phyloP scores from a whole-genome alignment of 208 protist genomes.

The Zelonia costaricensis region DNA sequence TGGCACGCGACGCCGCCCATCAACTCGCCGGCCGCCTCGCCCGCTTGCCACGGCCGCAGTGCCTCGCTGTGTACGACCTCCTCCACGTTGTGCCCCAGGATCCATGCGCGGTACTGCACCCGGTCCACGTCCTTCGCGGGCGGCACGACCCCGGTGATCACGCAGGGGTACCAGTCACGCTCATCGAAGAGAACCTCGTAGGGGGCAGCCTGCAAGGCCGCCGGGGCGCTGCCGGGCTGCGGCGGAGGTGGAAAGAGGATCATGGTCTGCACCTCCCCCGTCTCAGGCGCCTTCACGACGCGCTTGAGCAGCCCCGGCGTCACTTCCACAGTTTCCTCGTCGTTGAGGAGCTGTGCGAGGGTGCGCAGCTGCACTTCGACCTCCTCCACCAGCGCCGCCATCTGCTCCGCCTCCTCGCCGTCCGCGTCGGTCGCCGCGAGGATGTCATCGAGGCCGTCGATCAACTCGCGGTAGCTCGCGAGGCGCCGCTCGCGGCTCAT shows the following conservation, averaged over 20 bases:
- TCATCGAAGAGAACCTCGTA: conserved; percentile 80
- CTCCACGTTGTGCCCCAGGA: conserved; percentile 76
- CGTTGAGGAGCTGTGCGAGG: conserved; percentile 56
- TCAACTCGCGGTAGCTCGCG: conserved; percentile 30
- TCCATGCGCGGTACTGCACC: conserved; percentile 55
- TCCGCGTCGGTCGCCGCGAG: conserved; percentile 18
- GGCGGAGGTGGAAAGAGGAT: conserved; percentile 14
- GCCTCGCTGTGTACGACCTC: conserved; percentile 60
- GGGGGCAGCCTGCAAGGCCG: conserved; percentile 25
- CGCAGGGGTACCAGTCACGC: conserved; percentile 68
- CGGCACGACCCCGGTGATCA: conserved; percentile 53
- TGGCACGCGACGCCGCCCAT: conserved; percentile 63
- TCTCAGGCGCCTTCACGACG: conserved; percentile 7
- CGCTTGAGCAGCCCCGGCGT: conserved; percentile 44
- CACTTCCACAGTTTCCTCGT: conserved; percentile 38
- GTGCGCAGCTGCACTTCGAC: conserved; percentile 41
- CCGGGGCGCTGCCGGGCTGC: not conserved
- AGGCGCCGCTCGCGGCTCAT: conserved; percentile 31
- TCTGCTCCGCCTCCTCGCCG: conserved; percentile 39
- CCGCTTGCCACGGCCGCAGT: conserved; percentile 56
- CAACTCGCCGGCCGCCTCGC: conserved; percentile 26
- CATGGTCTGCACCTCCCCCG: conserved; percentile 10
- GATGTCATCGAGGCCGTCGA: conserved; percentile 27
- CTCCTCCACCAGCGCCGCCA: conserved; percentile 50
- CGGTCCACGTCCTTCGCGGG: conserved; percentile 51